Evolutionary conservation across 345 rosid species (phyloP).

Genomic region (Ailanthus altissimus): DNA sequence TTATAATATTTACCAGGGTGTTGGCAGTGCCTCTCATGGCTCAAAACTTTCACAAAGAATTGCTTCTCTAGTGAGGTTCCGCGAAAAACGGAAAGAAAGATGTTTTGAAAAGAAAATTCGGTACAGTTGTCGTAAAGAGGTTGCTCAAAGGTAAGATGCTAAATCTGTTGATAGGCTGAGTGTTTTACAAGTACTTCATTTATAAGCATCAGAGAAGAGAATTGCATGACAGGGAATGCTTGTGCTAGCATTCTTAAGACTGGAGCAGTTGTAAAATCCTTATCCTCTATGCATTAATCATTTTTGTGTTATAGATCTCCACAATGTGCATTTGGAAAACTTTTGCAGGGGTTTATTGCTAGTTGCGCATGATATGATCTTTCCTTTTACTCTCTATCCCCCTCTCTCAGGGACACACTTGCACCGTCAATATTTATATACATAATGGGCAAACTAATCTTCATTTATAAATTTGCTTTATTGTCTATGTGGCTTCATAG

Average conservation of each 20-base stretch:
- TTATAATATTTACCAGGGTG: conserved; percentile 31
- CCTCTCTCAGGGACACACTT: neutral
- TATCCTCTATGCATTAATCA: neutral
- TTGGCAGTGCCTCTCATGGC: conserved; percentile 34
- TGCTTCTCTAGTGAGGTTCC: conserved; percentile 45
- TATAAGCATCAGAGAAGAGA: neutral
- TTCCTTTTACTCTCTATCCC: neutral
- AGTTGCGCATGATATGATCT: neutral
- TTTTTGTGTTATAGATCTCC: neutral
- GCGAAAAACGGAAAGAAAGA: conserved; percentile 51
- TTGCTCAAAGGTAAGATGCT: conserved; percentile 42
- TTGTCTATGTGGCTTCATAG: neutral
- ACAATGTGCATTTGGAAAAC: neutral
- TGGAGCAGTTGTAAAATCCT: neutral
- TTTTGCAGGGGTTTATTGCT: neutral
- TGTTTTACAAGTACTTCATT: neutral
- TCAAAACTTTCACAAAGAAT: conserved; percentile 45
- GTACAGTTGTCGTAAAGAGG: conserved; percentile 44
- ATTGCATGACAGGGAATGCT: neutral
- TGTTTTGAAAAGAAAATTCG: conserved; percentile 49
- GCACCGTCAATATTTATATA: neutral
- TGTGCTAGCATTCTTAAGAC: neutral
- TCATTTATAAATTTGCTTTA: neutral
- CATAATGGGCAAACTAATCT: neutral
- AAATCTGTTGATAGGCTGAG: conserved; percentile 1